Evolutionary conservation across 148 eudicot species (phyloP).

Genomic region (Euryodendron excelsum): DNA sequence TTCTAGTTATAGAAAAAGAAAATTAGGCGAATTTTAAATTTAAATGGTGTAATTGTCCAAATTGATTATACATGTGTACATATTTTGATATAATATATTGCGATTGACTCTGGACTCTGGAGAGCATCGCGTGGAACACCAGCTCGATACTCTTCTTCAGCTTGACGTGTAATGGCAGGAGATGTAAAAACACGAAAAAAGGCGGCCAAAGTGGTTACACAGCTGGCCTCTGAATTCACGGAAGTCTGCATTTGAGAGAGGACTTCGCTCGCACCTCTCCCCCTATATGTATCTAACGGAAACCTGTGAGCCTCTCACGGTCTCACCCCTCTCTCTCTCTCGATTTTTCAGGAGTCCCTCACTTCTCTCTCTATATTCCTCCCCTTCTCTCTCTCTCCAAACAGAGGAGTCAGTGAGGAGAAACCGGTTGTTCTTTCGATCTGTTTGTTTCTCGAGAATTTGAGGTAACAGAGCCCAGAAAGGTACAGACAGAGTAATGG

Average conservation of each 20-base stretch:
- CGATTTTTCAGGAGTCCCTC: constrained; percentile 19
- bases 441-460: constrained; percentile 14
- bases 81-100: too few relatives aligned
- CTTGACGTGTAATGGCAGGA: background rate
- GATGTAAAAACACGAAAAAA: background rate
- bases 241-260: background rate
- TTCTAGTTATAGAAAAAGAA: too few relatives aligned
- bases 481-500: constrained; percentile 27
- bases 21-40: too few relatives aligned
- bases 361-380: background rate
- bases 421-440: background rate
- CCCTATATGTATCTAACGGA: constrained; percentile 16
- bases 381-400: constrained; percentile 12
- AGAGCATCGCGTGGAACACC: too few relatives aligned
- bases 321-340: background rate
- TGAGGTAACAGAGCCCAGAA: background rate
- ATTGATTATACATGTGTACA: too few relatives aligned
- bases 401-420: background rate
- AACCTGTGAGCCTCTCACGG: background rate
- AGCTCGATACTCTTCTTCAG: background rate
- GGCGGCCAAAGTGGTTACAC: background rate
- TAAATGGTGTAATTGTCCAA: too few relatives aligned
- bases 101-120: too few relatives aligned
- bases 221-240: background rate
- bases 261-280: constrained; percentile 6